Evolutionary conservation across 129 eudicot genomes (phyloP), one percentile per base, ranked within the genome.

Genomic region (Ambrosia artemisiifolia): DNA sequence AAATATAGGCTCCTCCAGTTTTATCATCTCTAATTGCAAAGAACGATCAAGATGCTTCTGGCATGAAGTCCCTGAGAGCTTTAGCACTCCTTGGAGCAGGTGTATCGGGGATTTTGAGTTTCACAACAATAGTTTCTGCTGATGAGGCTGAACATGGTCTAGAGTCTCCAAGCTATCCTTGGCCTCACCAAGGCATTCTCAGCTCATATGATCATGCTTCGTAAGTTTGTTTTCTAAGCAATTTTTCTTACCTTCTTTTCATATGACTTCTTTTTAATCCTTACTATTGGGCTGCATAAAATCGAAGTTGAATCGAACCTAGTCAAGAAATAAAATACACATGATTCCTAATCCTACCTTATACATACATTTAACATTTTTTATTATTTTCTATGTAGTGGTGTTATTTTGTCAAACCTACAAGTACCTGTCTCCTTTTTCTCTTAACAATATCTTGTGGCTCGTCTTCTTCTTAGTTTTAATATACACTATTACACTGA

Each of bases 91-190:
- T 91, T 77, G 97, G 97, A 74, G 97, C 96, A 50, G 96, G 97
- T 70, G 92, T 83, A 57, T 57, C 97, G 13, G 97, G 97, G 69
- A 71, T 91, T 76, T 51, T 91, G 76, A 73, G 97, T 70, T 91
- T 78, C 75, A 83, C 92, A 34, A 80, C 96, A 13, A 33, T 91
- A 59, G 92, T 93, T 28, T 67, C 84, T 79, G 88, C 95, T 55
- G 96, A 91, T 79, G 97, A 91, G 83, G 95, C 97, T 44, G 97
- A 91, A 77, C 97, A 91, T 77, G 97, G 97, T 19, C 80, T 91
- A 12, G 95, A 83, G 56, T 69, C 80, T 62, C 91, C 97, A 7
- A 88, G 75, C 86, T 88, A 91, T 79, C 97, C 97, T 54, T 91
- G 97, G 97, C 97, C 97, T 66, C 97, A 91, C 80, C 62, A 81